These are phyloP conservation scores for Lyophyllum decastes DNA, from an alignment of 768 basidiomycete species.

Conservation along the genomic window DNA sequence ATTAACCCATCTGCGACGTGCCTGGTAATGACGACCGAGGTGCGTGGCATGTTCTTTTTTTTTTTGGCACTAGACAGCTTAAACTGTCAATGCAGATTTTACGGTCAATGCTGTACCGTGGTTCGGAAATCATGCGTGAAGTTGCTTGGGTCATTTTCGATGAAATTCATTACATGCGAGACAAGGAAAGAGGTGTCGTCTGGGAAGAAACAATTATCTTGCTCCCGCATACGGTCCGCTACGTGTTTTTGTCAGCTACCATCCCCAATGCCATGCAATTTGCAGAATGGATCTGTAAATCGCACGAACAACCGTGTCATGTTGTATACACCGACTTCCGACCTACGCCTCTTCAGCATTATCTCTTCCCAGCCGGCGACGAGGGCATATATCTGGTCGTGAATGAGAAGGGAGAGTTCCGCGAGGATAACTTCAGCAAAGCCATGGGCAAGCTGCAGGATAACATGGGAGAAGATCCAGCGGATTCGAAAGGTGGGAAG, in stretches of 20 bases:
- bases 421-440: constrained; percentile 96
- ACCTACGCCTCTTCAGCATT: constrained; percentile 96
- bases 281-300: constrained; percentile 97
- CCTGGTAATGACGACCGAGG: constrained; percentile 99
- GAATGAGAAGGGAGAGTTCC: constrained; percentile 97
- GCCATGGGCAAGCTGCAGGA: constrained; percentile 95
- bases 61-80: not conserved
- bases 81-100: constrained; percentile 68
- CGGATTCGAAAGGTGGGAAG: constrained; percentile 81
- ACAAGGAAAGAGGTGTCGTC: constrained; percentile 98
- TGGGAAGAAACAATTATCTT: constrained; percentile 99
- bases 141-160: constrained; percentile 99
- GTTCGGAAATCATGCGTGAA: constrained; percentile 98
- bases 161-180: constrained; percentile 99
- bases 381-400: constrained; percentile 98
- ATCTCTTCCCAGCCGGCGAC: constrained; percentile 94
- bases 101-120: constrained; percentile 97
- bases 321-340: constrained; percentile 99
- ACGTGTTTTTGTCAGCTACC: constrained; percentile 98
- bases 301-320: constrained; percentile 97
- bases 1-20: constrained; percentile 97
- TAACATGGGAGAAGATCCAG: constrained; percentile 85
- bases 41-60: constrained; percentile 36
- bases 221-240: constrained; percentile 92
- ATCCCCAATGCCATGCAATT: constrained; percentile 99